Conservation (phyloP, 2,329 filamentous ascomycete genomes). For the Albophoma yamanashiensis region DNA sequence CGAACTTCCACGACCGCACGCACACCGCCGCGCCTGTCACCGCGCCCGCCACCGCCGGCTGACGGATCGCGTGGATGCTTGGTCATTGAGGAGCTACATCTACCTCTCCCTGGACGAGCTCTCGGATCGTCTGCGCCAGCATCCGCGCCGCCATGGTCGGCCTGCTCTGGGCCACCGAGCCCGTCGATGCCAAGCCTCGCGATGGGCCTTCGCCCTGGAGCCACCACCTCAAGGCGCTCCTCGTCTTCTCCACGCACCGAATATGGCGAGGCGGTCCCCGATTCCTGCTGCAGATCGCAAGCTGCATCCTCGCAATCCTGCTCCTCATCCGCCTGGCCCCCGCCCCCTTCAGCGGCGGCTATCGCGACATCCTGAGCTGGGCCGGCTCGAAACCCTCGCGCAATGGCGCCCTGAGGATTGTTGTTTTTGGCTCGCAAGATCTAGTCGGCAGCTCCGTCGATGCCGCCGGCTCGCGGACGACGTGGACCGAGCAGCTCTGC, state of each 20-base stretch:
- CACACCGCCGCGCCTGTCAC: neutral
- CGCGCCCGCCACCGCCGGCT: neutral
- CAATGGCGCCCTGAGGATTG: conserved; percentile 30
- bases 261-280: conserved; percentile 26
- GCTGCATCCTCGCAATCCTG: conserved; percentile 14
- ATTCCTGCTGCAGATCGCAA: conserved; percentile 15
- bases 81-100: neutral
- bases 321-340: conserved; percentile 16
- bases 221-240: conserved; percentile 16
- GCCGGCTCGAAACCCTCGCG: conserved; percentile 7
- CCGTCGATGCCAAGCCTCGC: conserved; percentile 1
- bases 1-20: neutral
- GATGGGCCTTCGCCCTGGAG: conserved; percentile 11
- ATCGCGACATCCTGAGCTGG: conserved; percentile 13
- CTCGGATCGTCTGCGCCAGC: neutral
- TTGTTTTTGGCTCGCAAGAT: conserved; percentile 39
- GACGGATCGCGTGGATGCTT: neutral
- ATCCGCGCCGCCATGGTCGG: neutral
- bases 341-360: conserved; percentile 10
- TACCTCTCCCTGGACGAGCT: neutral
- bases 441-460: conserved; percentile 30
- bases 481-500: conserved; percentile 40
- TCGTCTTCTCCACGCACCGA: conserved; percentile 29
- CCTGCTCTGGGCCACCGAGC: neutral
- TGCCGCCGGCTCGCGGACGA: conserved; percentile 10